Base-by-base conservation (phyloP, 306 rosid species). In the Carpinus viminea region DNA sequence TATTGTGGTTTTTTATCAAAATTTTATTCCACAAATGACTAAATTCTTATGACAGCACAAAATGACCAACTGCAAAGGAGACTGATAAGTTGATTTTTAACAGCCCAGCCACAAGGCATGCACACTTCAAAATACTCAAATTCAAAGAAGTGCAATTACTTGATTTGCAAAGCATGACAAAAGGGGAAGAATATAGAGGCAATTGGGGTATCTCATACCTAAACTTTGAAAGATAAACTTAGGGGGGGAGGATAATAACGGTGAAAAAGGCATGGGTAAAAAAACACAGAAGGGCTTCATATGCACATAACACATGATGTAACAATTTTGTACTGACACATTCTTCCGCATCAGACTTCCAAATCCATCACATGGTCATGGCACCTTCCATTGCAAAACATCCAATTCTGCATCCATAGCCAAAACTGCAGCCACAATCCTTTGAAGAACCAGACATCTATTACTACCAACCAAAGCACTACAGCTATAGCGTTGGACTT, bases 391-490 rank as follows among this genome's bases (percentile, higher is more conserved):
- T 31, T 31, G 3, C 69, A 15, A 59, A 59, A 59, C 24, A 12
- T 21, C 12, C 69, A 74, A n/a, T 74, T 24, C 56, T 60, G 15
- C 78, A 57, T 55, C n/a, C 51, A 13, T 20, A 59, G 48, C 68
- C 74, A 80, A 73, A 80, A 73, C 57, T 73, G 43, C 47, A 61
- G 76, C 26, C 34, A 61, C 31, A 68, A 20, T 12, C 61, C 41
- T 34, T 59, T 9, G 41, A 66, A 41, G 8, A 68, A 41, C 51
- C 51, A 38, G 13, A 13, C 51, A 68, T 68, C 50, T 41, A 68
- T 5, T 68, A 41, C 72, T 59, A 68, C 5, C 26, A 68, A 16
- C 51, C 51, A 66, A 68, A 18, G 12, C 51, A 68, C 13, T 17
- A 24, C 26, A 10, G 51, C 13, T 4, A 17, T 1, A 41, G 72